Conservation (phyloP, 1,139 yeast species). For the Sugiyamaella xylanicola region DNA sequence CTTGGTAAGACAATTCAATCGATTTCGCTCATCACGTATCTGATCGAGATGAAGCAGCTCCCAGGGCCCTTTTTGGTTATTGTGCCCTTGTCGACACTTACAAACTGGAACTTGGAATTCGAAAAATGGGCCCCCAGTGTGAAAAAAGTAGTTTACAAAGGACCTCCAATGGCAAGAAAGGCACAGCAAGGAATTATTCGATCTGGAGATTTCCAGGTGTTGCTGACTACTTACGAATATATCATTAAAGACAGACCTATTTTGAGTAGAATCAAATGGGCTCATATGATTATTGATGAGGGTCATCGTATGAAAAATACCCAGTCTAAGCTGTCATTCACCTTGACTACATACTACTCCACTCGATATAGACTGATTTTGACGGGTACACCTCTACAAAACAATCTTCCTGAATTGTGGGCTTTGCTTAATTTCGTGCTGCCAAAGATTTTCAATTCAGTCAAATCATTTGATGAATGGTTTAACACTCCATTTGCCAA, state of each 20-base stretch:
- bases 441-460: constrained; percentile 95
- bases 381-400: constrained; percentile 97
- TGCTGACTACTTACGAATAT: constrained; percentile 90
- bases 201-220: constrained; percentile 81
- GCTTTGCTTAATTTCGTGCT: constrained; percentile 91
- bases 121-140: constrained; percentile 86
- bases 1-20: constrained; percentile 56
- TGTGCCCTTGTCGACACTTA: constrained; percentile 91
- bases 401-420: constrained; percentile 96
- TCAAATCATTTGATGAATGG: constrained; percentile 97
- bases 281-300: constrained; percentile 97
- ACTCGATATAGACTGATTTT: constrained; percentile 85
- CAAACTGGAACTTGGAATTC: constrained; percentile 95
- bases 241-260: constrained; percentile 88
- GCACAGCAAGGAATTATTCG: constrained; percentile 72
- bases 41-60: constrained; percentile 85
- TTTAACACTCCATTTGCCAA: constrained; percentile 97
- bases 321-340: constrained; percentile 79
- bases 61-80: constrained; percentile 88
- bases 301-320: constrained; percentile 98
- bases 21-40: constrained; percentile 53
- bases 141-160: constrained; percentile 47
- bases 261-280: constrained; percentile 77
- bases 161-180: constrained; percentile 63
- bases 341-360: constrained; percentile 79